These are phyloP conservation scores for Deinandra increscens DNA, from an alignment of 129 eudicot genomes.

Conservation along the genomic window DNA sequence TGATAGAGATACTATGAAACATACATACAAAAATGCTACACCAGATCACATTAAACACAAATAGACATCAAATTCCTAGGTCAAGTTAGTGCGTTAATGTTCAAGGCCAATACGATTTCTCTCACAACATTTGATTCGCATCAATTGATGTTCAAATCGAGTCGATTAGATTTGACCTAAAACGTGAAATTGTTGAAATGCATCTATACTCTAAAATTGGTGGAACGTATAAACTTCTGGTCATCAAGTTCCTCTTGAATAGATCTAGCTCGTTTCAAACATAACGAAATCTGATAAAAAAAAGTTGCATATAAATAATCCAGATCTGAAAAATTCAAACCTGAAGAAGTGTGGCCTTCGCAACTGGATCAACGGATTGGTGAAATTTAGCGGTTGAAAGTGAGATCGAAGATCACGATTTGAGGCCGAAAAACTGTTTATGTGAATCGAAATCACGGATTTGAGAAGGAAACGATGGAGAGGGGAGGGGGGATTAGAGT, in stretches of 20 bases:
- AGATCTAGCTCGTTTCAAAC: conserved; percentile 17
- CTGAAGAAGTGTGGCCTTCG: conserved; percentile 17
- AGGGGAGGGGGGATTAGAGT: conserved; percentile 16
- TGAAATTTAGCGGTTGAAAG: not conserved
- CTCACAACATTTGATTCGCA: not conserved
- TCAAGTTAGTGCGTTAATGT: not conserved
- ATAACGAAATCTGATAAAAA: not conserved
- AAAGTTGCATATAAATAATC: not conserved
- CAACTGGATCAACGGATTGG: conserved; percentile 7
- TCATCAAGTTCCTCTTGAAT: not conserved
- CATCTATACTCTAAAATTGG: not conserved
- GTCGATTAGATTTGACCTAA: conserved; percentile 14
- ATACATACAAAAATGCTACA: too few species aligned
- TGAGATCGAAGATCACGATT: conserved; percentile 4
- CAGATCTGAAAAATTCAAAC: conserved; percentile 26
- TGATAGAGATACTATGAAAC: too few species aligned
- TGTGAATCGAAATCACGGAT: conserved; percentile 7
- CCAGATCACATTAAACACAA: too few species aligned
- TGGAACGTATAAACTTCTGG: not conserved
- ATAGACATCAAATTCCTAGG: not conserved
- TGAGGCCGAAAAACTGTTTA: conserved; percentile 1
- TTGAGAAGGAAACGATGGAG: conserved; percentile 8
- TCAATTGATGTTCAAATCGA: not conserved
- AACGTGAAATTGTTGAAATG: not conserved
- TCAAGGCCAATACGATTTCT: not conserved